phyloP scores from a whole-genome alignment of 2,329 filamentous ascomycete genomes.

The Harringtonia lauricola region DNA sequence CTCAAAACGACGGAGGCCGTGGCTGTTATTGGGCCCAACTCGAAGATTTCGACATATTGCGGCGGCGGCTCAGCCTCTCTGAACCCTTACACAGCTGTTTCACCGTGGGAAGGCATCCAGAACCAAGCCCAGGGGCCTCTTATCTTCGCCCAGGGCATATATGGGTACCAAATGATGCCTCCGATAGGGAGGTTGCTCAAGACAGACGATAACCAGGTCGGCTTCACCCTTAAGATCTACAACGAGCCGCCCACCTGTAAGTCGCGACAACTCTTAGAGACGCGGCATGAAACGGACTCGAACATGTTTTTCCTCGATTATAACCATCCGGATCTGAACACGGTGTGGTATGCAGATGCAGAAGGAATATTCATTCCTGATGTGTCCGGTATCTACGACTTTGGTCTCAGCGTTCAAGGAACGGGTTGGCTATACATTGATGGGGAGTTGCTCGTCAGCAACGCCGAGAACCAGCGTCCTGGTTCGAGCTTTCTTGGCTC shows the following conservation, averaged over 20 bases:
- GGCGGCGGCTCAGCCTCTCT: slow-evolving; percentile 57
- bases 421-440: background rate
- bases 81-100: slow-evolving; percentile 56
- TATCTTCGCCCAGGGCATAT: slow-evolving; percentile 57
- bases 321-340: background rate
- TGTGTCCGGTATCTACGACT: background rate
- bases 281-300: background rate
- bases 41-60: slow-evolving; percentile 26
- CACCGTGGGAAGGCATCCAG: slow-evolving; percentile 51
- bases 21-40: background rate
- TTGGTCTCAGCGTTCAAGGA: background rate
- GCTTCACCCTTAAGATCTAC: background rate
- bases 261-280: background rate
- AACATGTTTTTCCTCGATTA: background rate
- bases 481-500: background rate
- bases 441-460: background rate
- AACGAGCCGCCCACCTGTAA: background rate
- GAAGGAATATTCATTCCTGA: background rate
- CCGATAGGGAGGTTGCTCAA: slow-evolving; percentile 55
- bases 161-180: slow-evolving; percentile 50
- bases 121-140: slow-evolving; percentile 55
- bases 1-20: slow-evolving; percentile 22
- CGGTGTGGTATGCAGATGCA: background rate
- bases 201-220: slow-evolving; percentile 47
- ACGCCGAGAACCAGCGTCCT: background rate